These are phyloP conservation scores for Penstemon barbatus DNA, from an alignment of 257 asterid species.

Conservation along the genomic window DNA sequence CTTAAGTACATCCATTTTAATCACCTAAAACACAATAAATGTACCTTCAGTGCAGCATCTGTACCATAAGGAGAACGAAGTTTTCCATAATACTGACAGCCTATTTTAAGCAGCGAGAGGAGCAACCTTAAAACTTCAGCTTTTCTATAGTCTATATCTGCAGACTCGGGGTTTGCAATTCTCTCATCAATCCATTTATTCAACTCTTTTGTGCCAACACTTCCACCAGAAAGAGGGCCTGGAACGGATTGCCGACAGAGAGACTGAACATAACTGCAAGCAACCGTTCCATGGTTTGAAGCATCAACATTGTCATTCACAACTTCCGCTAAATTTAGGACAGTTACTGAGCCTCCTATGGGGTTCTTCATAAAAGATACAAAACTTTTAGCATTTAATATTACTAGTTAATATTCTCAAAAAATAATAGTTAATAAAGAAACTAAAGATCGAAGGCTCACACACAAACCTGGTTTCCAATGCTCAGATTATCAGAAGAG, in stretches of 20 bases:
- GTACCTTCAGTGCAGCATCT: conserved; percentile 67
- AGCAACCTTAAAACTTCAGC: conserved; percentile 72
- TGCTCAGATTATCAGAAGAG: conserved; percentile 48
- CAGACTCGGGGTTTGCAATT: conserved; percentile 49
- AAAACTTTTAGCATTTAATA: conserved; percentile 30
- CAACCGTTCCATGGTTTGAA: conserved; percentile 46
- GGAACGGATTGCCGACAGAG: conserved; percentile 71
- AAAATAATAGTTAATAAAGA: conserved; percentile 6
- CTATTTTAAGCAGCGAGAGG: conserved; percentile 75
- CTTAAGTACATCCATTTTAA: not conserved
- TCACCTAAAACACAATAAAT: conserved; percentile 3
- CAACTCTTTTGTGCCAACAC: conserved; percentile 69
- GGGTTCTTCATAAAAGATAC: conserved; percentile 55
- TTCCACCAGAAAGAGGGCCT: conserved; percentile 93
- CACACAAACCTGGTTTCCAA: conserved; percentile 74
- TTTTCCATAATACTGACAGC: conserved; percentile 84
- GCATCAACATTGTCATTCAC: conserved; percentile 44
- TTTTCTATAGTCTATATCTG: conserved; percentile 51
- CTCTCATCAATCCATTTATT: conserved; percentile 94
- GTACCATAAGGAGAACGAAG: conserved; percentile 89
- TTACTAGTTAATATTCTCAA: conserved; percentile 10
- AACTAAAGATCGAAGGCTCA: conserved; percentile 21
- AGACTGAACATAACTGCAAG: conserved; percentile 56
- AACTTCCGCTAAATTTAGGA: conserved; percentile 77
- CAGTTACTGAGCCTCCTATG: conserved; percentile 61